Evolutionary conservation across 257 asterid species (phyloP).

Genomic region (Mitragyna speciosa): DNA sequence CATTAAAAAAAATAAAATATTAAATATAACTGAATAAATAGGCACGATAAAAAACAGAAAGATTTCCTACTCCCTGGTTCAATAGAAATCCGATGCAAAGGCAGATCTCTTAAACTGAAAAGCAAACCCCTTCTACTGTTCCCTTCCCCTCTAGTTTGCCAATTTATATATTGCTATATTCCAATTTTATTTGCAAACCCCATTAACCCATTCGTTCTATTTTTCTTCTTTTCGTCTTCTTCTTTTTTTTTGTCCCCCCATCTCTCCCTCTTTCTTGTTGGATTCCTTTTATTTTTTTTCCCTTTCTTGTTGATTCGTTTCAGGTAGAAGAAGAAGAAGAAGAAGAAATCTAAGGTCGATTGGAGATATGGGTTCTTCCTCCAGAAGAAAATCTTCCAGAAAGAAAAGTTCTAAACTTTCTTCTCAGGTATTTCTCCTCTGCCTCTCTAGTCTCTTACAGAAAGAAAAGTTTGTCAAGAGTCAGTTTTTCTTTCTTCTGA

Average conservation of each 20-base stretch:
- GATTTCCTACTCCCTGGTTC: no score
- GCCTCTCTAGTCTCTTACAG: no score
- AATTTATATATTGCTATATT: neutral
- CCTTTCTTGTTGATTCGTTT: slow-evolving; percentile 4
- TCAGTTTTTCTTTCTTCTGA: no score
- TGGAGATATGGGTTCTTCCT: slow-evolving; percentile 52
- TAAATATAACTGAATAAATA: no score
- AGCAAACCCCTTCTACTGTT: neutral
- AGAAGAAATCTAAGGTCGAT: slow-evolving; percentile 23
- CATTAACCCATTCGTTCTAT: neutral
- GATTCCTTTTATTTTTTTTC: neutral
- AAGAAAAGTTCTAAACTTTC: slow-evolving; percentile 53
- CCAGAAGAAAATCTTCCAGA: slow-evolving; percentile 52
- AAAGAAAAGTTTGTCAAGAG: no score
- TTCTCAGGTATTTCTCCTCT: slow-evolving; percentile 31
- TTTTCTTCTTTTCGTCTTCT: no score
- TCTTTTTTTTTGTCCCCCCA: no score
- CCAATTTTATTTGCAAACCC: neutral
- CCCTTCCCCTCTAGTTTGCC: neutral
- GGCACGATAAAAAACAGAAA: no score
- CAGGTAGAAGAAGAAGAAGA: slow-evolving; percentile 31
- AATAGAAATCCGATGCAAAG: neutral
- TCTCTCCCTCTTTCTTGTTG: neutral
- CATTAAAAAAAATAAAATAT: no score
- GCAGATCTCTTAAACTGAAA: neutral